A percentile compares a stretch with the other conserved stretches of the same genome.
These are phyloP conservation scores for Nissolia schottii DNA, from an alignment of 306 rosid genomes.

Conservation along the genomic window DNA sequence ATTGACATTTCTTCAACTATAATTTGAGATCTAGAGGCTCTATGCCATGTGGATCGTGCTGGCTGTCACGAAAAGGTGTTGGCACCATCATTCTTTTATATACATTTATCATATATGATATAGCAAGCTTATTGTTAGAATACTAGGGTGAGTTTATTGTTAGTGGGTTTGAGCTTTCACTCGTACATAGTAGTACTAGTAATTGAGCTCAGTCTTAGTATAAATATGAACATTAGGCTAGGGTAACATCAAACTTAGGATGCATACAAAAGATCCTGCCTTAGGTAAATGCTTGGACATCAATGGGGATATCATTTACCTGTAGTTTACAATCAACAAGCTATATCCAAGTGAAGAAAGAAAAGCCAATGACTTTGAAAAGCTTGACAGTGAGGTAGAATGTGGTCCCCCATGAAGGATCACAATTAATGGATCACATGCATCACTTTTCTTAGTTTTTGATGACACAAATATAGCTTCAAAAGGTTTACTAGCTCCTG, in stretches of 20 bases:
- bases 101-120: not conserved
- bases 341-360: slow-evolving; percentile 79
- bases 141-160: not conserved
- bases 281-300: slow-evolving; percentile 9
- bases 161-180: not conserved
- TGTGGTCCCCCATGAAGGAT: slow-evolving; percentile 96
- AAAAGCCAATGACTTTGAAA: slow-evolving; percentile 71
- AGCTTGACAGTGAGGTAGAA: slow-evolving; percentile 53
- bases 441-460: slow-evolving; percentile 43
- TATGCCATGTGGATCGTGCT: not conserved
- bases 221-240: not conserved
- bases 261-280: not conserved
- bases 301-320: slow-evolving; percentile 38
- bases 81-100: not conserved
- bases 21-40: slow-evolving; percentile 1
- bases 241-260: not conserved
- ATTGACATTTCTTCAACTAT: slow-evolving; percentile 15
- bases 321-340: slow-evolving; percentile 80
- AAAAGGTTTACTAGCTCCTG: slow-evolving; percentile 78
- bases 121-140: not conserved
- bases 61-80: not conserved
- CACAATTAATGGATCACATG: slow-evolving; percentile 63
- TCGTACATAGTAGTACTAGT: not conserved
- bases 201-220: not conserved
- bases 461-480: slow-evolving; percentile 88